Base-by-base conservation (phyloP, 2,329 filamentous ascomycete species). In the Dothistroma pini region DNA sequence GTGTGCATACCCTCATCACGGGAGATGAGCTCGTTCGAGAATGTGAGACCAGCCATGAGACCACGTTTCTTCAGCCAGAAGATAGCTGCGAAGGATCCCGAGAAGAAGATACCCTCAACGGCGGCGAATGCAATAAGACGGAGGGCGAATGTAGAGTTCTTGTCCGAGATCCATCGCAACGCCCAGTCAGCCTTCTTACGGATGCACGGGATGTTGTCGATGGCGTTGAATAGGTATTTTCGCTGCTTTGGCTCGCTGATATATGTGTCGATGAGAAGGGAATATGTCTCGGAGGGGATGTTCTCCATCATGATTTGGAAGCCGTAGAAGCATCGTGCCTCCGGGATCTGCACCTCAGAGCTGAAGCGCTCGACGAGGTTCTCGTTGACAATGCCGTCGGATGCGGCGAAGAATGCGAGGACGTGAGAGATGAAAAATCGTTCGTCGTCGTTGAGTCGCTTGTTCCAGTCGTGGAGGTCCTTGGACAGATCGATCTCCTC, bases 231-330 rank as follows among this genome's bases (percentile, higher is more conserved):
- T 60, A 99, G 89, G 77, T 97, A 93, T 64, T 86, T 89, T 70
- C 91, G 88, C 83, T 99, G 93, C 76, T 90, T 89, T 65, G 91
- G 90, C 83, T 99, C 95, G 84, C 96, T 97, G 81, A 99, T 96
- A 80, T 99, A 99, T 65, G 93, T 97, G 78, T 99, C 95, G 76
- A 99, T 99, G 75, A 99, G 88, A 38, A 99, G 88, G 21, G 93
- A 97, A 86, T 99, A 99, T 58, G 95, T 99, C 83, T 99, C 95
- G 16, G 95, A 97, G 85, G 99, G 95, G 74, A 99, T 96, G 82
- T 99, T 99, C 85, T 99, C 95, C 91, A 99, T 97, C 95, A 99
- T 99, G 83, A 97, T 97, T 83, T 99, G 95, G 86, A 99, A 99
- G 67, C 95, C 95, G 79, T 99, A 99, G 85, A 99, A 99, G 87